Evolutionary conservation across 345 rosid species (phyloP).

Genomic region (Moricandia arvensis): DNA sequence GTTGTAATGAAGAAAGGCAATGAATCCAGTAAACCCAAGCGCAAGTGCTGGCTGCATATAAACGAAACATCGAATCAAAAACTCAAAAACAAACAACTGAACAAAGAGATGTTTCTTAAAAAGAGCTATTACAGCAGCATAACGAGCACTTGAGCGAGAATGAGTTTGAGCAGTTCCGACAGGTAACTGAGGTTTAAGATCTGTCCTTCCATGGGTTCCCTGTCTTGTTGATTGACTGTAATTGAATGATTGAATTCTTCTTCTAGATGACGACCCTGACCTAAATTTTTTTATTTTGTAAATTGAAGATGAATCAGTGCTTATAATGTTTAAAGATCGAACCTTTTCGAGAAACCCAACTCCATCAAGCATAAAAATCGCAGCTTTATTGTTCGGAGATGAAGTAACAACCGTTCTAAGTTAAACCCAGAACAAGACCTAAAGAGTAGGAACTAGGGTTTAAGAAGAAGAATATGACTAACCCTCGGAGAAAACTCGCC

Average conservation of each 20-base stretch:
- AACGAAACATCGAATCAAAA: slow-evolving; percentile 4
- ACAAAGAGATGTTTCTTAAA: background rate
- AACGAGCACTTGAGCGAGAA: slow-evolving; percentile 45
- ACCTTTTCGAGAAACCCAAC: background rate
- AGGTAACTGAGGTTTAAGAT: slow-evolving; percentile 26
- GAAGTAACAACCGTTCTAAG: background rate
- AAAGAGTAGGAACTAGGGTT: slow-evolving; percentile 7
- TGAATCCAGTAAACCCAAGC: slow-evolving; percentile 64
- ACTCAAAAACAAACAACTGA: background rate
- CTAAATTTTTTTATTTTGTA: background rate
- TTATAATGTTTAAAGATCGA: background rate
- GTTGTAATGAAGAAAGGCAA: slow-evolving; percentile 59
- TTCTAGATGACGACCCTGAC: background rate
- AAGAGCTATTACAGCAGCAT: slow-evolving; percentile 45
- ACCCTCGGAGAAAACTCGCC: slow-evolving; percentile 40
- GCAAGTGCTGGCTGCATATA: slow-evolving; percentile 57
- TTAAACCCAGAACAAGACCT: background rate
- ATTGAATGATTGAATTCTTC: slow-evolving; percentile 48
- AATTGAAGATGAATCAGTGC: slow-evolving; percentile 3
- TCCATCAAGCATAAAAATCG: background rate
- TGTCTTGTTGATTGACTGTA: slow-evolving; percentile 50
- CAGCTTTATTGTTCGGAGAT: background rate
- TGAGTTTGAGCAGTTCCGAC: slow-evolving; percentile 36
- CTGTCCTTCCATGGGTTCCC: slow-evolving; percentile 17
- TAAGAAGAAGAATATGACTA: slow-evolving; percentile 10